These are phyloP conservation scores for Spencermartinsiella ligniputridi DNA, from an alignment of 1,139 yeast genomes.

Conservation along the genomic window DNA sequence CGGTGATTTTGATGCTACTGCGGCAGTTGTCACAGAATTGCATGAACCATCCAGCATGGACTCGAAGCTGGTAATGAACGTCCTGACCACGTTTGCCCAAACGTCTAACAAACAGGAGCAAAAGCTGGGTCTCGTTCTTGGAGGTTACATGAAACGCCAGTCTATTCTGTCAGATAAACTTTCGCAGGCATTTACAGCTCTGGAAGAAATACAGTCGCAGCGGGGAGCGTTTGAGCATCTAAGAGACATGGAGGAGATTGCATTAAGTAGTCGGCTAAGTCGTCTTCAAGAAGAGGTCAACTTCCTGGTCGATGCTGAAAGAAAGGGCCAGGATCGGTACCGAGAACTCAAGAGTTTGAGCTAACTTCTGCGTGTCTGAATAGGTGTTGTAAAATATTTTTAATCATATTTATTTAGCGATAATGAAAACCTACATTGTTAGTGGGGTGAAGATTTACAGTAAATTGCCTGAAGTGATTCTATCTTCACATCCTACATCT, in stretches of 20 bases:
- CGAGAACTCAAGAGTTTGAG: constrained; percentile 26
- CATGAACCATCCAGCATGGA: neutral
- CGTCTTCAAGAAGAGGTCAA: constrained; percentile 41
- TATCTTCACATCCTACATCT: neutral
- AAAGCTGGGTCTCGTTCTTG: constrained; percentile 31
- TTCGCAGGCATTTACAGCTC: constrained; percentile 27
- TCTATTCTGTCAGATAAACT: constrained; percentile 30
- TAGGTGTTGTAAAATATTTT: too few species aligned
- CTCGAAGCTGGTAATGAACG: constrained; percentile 5
- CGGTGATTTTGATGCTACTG: neutral
- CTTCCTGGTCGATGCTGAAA: constrained; percentile 38
- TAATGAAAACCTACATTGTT: too few species aligned
- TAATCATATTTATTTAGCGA: too few species aligned
- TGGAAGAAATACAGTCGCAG: constrained; percentile 29
- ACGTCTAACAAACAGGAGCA: constrained; percentile 36
- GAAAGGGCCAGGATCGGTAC: constrained; percentile 34
- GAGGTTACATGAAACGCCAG: constrained; percentile 37
- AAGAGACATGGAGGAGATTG: constrained; percentile 33
- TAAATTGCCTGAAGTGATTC: too few species aligned
- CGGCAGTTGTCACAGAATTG: neutral
- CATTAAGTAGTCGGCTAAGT: constrained; percentile 32
- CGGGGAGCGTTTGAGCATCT: constrained; percentile 27
- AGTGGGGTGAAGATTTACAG: too few species aligned
- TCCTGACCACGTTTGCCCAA: constrained; percentile 27
- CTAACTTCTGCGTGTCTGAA: too few species aligned